phyloP scores from a whole-genome alignment of 345 rosid species.

The Ceriops zippeliana region DNA sequence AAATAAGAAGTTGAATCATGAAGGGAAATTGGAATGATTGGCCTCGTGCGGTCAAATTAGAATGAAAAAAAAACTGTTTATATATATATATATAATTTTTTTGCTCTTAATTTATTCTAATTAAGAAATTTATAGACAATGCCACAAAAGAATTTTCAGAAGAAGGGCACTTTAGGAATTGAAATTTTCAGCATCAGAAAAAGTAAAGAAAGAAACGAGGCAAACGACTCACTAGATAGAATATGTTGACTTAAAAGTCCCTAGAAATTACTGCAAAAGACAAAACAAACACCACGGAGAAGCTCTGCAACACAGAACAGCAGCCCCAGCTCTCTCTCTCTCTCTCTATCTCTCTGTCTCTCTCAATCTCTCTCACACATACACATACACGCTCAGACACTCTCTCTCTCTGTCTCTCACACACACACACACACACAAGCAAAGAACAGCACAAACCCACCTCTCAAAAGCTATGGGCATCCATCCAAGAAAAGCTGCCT shows the following conservation, averaged over 20 bases:
- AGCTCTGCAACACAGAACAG: constrained; percentile 22
- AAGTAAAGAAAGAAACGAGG: not conserved
- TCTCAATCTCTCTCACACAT: not conserved
- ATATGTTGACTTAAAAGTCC: not conserved
- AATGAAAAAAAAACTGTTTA: not conserved
- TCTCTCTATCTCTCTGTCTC: not conserved
- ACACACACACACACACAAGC: no score
- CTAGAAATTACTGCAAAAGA: constrained; percentile 8
- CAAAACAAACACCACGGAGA: constrained; percentile 10
- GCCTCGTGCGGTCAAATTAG: no score
- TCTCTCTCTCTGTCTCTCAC: no score
- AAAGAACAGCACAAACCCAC: not conserved
- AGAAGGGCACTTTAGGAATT: constrained; percentile 10
- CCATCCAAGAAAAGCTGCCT: constrained; percentile 55
- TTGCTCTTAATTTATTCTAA: constrained; percentile 1
- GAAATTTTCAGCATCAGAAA: not conserved
- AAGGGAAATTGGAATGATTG: no score
- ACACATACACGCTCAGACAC: not conserved
- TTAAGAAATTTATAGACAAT: constrained; percentile 7
- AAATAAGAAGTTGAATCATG: no score
- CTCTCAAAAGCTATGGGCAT: constrained; percentile 46
- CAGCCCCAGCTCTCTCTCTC: not conserved
- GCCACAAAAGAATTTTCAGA: not conserved
- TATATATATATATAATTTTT: not conserved
- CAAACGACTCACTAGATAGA: no score